phyloP scores from a whole-genome alignment of 208 protist genomes.

The Acanthamoeba rhysodes region DNA sequence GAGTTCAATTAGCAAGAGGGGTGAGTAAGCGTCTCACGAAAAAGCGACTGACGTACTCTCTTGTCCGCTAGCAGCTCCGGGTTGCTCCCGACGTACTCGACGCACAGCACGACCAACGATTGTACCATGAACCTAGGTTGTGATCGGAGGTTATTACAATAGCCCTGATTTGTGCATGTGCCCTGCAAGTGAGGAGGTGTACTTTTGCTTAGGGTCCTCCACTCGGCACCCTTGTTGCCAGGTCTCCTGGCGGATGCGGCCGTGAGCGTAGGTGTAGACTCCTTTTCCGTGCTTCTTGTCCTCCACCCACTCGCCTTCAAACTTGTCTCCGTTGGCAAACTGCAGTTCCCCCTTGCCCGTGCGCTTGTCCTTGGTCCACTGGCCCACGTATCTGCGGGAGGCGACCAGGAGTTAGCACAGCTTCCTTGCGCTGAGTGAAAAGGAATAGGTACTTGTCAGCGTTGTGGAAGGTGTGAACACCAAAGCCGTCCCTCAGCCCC shows the following conservation, averaged over 20 bases:
- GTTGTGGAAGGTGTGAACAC: slow-evolving; percentile 54
- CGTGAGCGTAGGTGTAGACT: slow-evolving; percentile 47
- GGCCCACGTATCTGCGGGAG: slow-evolving; percentile 3
- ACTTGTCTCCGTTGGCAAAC: slow-evolving; percentile 69
- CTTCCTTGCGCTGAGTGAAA: not conserved
- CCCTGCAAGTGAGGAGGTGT: not conserved
- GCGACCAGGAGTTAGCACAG: not conserved
- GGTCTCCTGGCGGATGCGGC: slow-evolving; percentile 36
- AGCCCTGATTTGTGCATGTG: not conserved
- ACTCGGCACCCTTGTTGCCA: slow-evolving; percentile 19
- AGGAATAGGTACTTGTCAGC: slow-evolving; percentile 12
- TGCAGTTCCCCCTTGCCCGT: slow-evolving; percentile 47
- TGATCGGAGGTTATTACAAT: not conserved
- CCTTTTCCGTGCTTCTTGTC: slow-evolving; percentile 68
- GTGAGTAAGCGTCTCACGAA: not conserved
- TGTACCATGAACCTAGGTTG: slow-evolving; percentile 25
- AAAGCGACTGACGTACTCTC: not conserved
- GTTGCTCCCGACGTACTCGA: slow-evolving; percentile 27
- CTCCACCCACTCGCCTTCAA: slow-evolving; percentile 68
- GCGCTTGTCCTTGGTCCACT: slow-evolving; percentile 52
- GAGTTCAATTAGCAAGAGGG: not conserved
- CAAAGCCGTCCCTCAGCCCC: slow-evolving; percentile 40
- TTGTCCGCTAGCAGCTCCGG: slow-evolving; percentile 23
- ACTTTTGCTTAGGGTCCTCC: slow-evolving; percentile 63
- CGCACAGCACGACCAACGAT: slow-evolving; percentile 27